Evolutionary conservation across 306 rosid species (phyloP).

Genomic region (Boehmeria nivea): DNA sequence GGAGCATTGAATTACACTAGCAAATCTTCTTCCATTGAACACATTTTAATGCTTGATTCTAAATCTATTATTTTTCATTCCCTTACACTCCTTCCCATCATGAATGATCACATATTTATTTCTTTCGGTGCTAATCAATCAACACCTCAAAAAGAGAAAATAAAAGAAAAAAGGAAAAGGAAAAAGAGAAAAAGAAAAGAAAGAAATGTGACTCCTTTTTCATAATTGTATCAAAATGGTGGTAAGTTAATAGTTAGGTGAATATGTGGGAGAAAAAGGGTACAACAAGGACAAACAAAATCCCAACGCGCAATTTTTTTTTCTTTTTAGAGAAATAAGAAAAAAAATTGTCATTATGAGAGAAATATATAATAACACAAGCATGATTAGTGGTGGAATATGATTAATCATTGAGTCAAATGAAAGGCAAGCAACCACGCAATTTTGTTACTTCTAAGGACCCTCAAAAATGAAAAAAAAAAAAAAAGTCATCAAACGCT

Average conservation of each 20-base stretch:
- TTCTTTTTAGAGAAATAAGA: background rate
- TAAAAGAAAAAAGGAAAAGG: background rate
- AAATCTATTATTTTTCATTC: background rate
- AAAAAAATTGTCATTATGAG: background rate
- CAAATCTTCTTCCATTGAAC: background rate
- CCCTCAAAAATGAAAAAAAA: constrained; percentile 8
- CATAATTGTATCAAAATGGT: constrained; percentile 3
- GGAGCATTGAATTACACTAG: background rate
- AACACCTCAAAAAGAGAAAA: background rate
- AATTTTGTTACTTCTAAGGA: constrained; percentile 43
- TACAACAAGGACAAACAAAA: constrained; percentile 8
- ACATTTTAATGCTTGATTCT: constrained; percentile 4
- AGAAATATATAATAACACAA: constrained; percentile 2
- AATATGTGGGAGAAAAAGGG: constrained; percentile 6
- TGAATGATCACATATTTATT: background rate
- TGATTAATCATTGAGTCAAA: constrained; percentile 62
- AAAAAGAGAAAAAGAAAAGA: background rate
- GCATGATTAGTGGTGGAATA: constrained; percentile 27
- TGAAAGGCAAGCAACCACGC: constrained; percentile 61
- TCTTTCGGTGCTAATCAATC: background rate
- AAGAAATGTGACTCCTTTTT: background rate
- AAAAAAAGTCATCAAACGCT: background rate
- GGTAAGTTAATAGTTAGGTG: constrained; percentile 12
- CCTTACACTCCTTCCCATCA: no score
- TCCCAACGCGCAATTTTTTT: background rate